Evolutionary conservation across 2,329 filamentous ascomycete genomes (phyloP), one percentile per base, ranked within the genome.

Genomic region (Fusarium verticillioides): DNA sequence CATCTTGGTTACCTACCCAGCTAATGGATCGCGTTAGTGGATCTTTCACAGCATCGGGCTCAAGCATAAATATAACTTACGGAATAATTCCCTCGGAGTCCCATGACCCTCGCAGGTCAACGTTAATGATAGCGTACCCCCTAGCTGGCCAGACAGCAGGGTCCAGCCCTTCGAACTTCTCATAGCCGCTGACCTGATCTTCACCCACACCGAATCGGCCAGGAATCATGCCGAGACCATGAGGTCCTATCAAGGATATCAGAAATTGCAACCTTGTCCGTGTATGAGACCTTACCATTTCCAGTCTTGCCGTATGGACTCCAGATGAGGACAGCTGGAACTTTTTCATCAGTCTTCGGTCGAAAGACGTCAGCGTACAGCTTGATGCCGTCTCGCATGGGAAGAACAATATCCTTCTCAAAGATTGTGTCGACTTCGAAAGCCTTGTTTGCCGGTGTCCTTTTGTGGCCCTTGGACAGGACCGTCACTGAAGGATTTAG

Each of bases 241-340:
- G 57, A 7, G 62, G 57, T 0, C 62, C 63, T 65, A 2, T 18
- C 8, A 10, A 10, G 1, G 15, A 9, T 5, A 9, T 23, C 9
- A 43, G 23, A 2, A 9, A 2, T 4, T 2, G 23, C 7, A 9
- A 13, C 15, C 1, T 7, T 4, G 0, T 34, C 7, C 12, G 0
- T 0, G 5, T 3, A 9, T n/a, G 10, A 19, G 30, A 19, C 8
- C n/a, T 10, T 30, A 52, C 47, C 63, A 42, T 63, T 63, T 39
- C 63, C 63, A 18, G 58, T 63, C 36, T 66, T 66, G 21, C 63
- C 63, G 13, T 66, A 63, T 5, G 63, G 63, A 16, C 49, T 46
- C 59, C 63, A 66, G 16, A 53, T 40, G 2, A 66, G 37, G 3
- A 66, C 40, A 1, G 50, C 60, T 34, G 63, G 63, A 10, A 63